Percentiles rank a stretch among this genome's conserved stretches.
These are phyloP conservation scores for Colletotrichum siamense DNA, from an alignment of 2,329 filamentous ascomycete genomes.

Conservation along the genomic window DNA sequence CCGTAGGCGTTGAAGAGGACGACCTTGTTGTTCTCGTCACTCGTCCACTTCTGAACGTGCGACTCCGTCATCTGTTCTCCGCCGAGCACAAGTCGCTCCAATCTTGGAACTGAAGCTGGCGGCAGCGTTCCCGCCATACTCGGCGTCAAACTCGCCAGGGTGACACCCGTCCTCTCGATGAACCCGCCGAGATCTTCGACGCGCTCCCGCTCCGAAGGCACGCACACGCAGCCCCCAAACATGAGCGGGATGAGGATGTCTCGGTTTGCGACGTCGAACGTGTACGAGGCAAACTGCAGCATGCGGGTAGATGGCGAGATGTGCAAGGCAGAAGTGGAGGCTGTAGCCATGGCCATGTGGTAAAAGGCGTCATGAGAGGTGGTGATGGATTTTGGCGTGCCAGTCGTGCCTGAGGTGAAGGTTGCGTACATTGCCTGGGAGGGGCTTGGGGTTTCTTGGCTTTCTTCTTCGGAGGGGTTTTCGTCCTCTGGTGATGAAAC, in stretches of 20 bases:
- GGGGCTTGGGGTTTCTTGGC: too few species aligned
- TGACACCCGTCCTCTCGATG: background rate
- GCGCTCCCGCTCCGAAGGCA: background rate
- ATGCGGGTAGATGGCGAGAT: background rate
- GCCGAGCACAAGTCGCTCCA: background rate
- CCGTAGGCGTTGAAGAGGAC: conserved; percentile 24
- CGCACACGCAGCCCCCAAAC: background rate
- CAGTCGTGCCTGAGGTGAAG: conserved; percentile 64
- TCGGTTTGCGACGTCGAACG: conserved; percentile 16
- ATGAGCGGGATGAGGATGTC: background rate
- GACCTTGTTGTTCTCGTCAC: background rate
- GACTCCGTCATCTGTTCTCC: background rate
- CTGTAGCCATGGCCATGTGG: too few species aligned
- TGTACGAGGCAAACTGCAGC: conserved; percentile 19
- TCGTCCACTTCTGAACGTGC: too few species aligned
- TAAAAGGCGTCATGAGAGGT: conserved; percentile 33
- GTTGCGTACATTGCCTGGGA: conserved; percentile 39
- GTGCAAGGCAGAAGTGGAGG: too few species aligned
- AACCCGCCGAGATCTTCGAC: background rate
- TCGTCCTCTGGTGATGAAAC: too few species aligned
- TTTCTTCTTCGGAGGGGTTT: too few species aligned
- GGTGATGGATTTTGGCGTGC: conserved; percentile 59
- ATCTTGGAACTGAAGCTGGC: background rate
- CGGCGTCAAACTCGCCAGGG: background rate
- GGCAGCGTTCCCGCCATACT: background rate